These are phyloP conservation scores for Mycena venus DNA, from an alignment of 768 basidiomycete species.

Conservation along the genomic window DNA sequence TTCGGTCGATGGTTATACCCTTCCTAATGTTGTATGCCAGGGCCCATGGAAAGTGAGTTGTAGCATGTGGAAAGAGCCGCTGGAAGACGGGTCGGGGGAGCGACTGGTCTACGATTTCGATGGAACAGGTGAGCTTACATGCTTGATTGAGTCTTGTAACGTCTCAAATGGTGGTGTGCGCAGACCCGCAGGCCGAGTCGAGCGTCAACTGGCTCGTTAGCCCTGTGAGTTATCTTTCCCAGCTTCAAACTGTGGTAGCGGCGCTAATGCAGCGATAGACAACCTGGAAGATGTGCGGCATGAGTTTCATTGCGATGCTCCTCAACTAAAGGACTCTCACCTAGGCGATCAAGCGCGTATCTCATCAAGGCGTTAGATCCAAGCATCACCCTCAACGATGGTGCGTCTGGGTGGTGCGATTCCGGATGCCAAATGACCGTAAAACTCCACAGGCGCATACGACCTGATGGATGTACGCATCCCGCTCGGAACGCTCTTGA, in stretches of 20 bases:
- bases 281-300: slow-evolving; percentile 29
- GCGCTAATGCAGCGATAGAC: slow-evolving; percentile 7
- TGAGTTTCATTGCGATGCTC: neutral
- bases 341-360: slow-evolving; percentile 38
- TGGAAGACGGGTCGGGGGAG: slow-evolving; percentile 37
- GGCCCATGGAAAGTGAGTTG: slow-evolving; percentile 34
- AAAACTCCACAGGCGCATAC: slow-evolving; percentile 35
- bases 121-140: slow-evolving; percentile 35
- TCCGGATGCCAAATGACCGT: neutral
- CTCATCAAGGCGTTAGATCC: slow-evolving; percentile 46
- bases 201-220: slow-evolving; percentile 34
- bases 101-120: slow-evolving; percentile 45
- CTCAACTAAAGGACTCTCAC: neutral
- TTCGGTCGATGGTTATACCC: neutral
- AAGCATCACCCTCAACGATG: slow-evolving; percentile 45
- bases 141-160: neutral
- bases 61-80: slow-evolving; percentile 41
- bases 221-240: slow-evolving; percentile 1
- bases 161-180: neutral
- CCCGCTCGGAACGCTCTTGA: slow-evolving; percentile 44
- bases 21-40: neutral
- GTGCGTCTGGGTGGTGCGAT: neutral
- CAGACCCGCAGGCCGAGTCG: slow-evolving; percentile 34
- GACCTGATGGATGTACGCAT: slow-evolving; percentile 45
- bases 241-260: neutral